Base-by-base conservation (phyloP, 2,329 filamentous ascomycete genomes). In the Aspergillus jensenii region DNA sequence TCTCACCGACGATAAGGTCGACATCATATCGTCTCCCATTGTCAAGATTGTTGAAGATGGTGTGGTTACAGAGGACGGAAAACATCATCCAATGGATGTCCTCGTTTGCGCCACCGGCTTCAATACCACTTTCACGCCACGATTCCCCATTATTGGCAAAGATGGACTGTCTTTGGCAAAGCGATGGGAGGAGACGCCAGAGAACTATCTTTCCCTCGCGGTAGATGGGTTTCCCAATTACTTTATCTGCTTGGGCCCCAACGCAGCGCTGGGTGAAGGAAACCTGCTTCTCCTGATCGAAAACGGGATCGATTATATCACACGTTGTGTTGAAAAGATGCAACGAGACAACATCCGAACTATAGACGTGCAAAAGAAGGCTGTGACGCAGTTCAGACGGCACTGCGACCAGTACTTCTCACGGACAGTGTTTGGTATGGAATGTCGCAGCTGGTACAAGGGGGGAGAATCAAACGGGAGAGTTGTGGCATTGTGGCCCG, bases 1-100 rank as follows among this genome's bases (percentile, higher is more conserved):
- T 0, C 74, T 89, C 17, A 79, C 80, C 0, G 78, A 84, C 57
- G 80, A 82, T 6, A 88, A 89, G 55, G 85, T 88, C 2, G 78
- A 82, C 4, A 82, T 85, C 59, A 83, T 88, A 65, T 78, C 76
- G 15, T 81, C 78, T 0, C 77, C 73, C 1, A 89, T 89, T 63
- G 76, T 75, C 19, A 76, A 63, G 12, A 62, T 75, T 14, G 66
- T 70, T 25, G 62, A 64, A 21, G 63, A 63, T 2, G 71, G 72
- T 4, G 71, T 77, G 17, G 58, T 72, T 21, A 73, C 70, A 0
- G 68, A 65, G 3, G 74, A 76, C 43, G 72, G 73, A 4, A 66
- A 63, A 17, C 71, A 73, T 51, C 65, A 70, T 49, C 61, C 67
- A 5, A 65, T 70, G 5, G 73, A 76, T 44, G 65, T 71, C n/a